Evolutionary conservation across 176 grass and related monocot genomes (phyloP).

Genomic region (Calamus simplicifolius): DNA sequence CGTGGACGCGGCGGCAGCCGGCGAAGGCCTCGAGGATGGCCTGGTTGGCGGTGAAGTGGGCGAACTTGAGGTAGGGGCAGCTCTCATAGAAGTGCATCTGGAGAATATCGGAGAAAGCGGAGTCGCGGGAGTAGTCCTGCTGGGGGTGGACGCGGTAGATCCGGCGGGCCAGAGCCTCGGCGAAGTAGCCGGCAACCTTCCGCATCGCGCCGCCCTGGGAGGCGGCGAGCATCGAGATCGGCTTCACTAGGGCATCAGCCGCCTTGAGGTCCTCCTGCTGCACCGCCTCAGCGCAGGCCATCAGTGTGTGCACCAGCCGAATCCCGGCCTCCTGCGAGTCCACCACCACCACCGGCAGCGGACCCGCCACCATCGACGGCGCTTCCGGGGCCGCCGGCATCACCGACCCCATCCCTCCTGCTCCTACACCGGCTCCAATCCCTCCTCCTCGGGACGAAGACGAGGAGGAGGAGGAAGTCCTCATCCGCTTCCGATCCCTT

Average conservation of each 20-base stretch:
- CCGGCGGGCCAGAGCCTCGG: neutral
- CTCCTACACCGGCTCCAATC: neutral
- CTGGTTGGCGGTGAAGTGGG: conserved; percentile 98
- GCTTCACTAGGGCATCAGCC: conserved; percentile 5
- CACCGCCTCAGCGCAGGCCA: conserved; percentile 9
- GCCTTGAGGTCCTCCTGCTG: conserved; percentile 9
- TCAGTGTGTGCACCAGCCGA: conserved; percentile 1
- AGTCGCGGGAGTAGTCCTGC: conserved; percentile 51
- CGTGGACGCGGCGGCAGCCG: conserved; percentile 76
- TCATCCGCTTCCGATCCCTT: neutral
- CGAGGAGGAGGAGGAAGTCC: neutral
- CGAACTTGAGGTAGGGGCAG: conserved; percentile 97
- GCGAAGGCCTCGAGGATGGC: conserved; percentile 93
- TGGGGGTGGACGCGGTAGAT: neutral
- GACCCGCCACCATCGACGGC: neutral
- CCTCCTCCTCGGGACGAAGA: neutral
- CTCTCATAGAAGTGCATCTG: conserved; percentile 95
- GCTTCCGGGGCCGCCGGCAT: neutral
- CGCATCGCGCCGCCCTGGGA: conserved; percentile 4
- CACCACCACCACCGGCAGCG: neutral
- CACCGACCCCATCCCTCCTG: neutral
- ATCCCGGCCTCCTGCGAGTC: conserved; percentile 1
- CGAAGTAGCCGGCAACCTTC: conserved; percentile 7
- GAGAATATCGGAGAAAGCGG: conserved; percentile 72
- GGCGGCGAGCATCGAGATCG: neutral